Evolutionary conservation across 2,329 filamentous ascomycete genomes (phyloP), one percentile per base, ranked within the genome.

Genomic region (Fusarium caatingaense): DNA sequence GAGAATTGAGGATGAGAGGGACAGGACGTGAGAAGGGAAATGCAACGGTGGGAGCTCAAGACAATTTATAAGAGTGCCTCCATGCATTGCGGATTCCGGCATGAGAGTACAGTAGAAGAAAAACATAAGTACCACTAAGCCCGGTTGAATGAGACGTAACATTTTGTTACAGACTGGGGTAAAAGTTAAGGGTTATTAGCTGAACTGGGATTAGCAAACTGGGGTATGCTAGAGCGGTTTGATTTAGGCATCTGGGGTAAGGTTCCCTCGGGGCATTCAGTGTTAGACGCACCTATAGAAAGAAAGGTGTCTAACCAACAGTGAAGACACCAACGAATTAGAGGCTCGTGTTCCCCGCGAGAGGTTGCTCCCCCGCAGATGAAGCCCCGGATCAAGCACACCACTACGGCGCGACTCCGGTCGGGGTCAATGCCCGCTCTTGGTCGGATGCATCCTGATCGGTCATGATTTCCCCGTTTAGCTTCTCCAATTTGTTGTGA

Each of bases 211-310:
- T 42, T 53, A 53, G 49, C 15, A 41, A 41, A 40, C 49, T 53
- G 49, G 49, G 49, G 34, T 34, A 53, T 53, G 49, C 49, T 41
- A 53, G 49, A 27, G n/a, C 18, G 23, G 37, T 30, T 54, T 37
- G 55, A 66, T 67, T 69, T 73, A 71, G 70, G 55, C 70, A 64
- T 66, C 70, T 72, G 70, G 70, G 70, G 69, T 68, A 59, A 46
- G 51, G 54, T 41, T 47, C 28, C n/a, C 25, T 62, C 16, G 21
- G 28, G 23, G 37, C 23, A 21, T 18, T 41, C 12, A 25, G 15
- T 20, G 16, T 53, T 69, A 69, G 45, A 60, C 71, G 71, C 71
- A 60, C 71, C 68, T 72, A 72, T 73, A 23, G 66, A 37, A 8
- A 27, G 45, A 40, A 21, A 34, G 57, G 18, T 1, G 4, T 13